phyloP scores from a whole-genome alignment of 805 yeast genomes.

The Yarrowia yakushimensis region DNA sequence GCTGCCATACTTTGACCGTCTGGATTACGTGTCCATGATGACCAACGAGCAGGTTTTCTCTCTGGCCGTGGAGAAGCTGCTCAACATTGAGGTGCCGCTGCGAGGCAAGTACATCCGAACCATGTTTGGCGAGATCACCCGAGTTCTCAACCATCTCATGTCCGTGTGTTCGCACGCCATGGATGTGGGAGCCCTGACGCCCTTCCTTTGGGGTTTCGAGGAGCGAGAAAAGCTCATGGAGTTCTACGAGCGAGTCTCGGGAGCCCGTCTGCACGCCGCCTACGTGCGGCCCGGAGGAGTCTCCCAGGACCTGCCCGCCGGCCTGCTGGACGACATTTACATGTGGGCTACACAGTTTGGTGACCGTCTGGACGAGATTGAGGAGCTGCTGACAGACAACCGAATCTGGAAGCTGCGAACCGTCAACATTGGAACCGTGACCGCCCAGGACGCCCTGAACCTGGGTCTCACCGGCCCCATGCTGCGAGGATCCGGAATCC shows the following conservation, averaged over 20 bases:
- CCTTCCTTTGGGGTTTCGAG: slow-evolving; percentile 91
- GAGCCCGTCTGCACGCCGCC: slow-evolving; percentile 86
- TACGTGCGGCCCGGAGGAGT: slow-evolving; percentile 93
- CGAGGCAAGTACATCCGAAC: slow-evolving; percentile 84
- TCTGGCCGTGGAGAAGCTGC: slow-evolving; percentile 77
- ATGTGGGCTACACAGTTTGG: slow-evolving; percentile 97
- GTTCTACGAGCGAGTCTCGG: slow-evolving; percentile 84
- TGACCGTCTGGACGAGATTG: slow-evolving; percentile 86
- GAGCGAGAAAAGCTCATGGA: slow-evolving; percentile 92
- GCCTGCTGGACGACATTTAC: slow-evolving; percentile 82
- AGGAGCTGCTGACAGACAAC: slow-evolving; percentile 83
- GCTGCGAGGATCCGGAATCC: slow-evolving; percentile 89
- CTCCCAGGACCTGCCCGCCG: slow-evolving; percentile 80
- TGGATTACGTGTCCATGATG: slow-evolving; percentile 84
- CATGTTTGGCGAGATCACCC: slow-evolving; percentile 80
- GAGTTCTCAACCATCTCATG: slow-evolving; percentile 81
- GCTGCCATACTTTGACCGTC: slow-evolving; percentile 80
- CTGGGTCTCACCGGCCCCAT: slow-evolving; percentile 80
- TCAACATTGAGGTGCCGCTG: slow-evolving; percentile 79
- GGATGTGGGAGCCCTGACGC: slow-evolving; percentile 94
- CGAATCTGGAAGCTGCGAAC: slow-evolving; percentile 92
- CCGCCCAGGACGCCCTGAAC: slow-evolving; percentile 84
- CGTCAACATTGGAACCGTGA: slow-evolving; percentile 69
- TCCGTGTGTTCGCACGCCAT: slow-evolving; percentile 81
- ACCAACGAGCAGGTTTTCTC: slow-evolving; percentile 84